Conservation (phyloP, 257 asterid species). For the Forsythia suspensa region DNA sequence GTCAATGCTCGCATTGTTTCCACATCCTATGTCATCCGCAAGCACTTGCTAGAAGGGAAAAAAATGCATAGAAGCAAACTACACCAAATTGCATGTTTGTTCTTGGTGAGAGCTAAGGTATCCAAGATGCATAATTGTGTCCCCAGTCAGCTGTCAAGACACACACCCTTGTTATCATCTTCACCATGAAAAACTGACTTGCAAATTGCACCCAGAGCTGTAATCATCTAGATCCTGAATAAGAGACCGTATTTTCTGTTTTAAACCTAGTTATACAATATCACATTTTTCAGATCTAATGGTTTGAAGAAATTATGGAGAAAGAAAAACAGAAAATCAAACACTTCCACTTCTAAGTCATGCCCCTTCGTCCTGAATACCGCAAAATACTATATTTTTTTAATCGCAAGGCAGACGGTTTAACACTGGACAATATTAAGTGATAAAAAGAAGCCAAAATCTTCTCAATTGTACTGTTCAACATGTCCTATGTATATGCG, state of each 20-base stretch:
- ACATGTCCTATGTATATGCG: background rate
- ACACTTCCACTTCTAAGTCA: too few relatives aligned
- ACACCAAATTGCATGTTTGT: background rate
- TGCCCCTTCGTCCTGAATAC: background rate
- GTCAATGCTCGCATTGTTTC: background rate
- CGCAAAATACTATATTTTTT: background rate
- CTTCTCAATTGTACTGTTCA: background rate
- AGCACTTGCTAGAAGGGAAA: background rate
- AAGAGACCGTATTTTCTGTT: too few relatives aligned
- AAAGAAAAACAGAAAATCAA: too few relatives aligned
- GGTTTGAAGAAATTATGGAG: too few relatives aligned
- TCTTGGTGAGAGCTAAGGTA: background rate
- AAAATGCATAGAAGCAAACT: background rate
- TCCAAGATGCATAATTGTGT: background rate
- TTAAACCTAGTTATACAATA: too few relatives aligned
- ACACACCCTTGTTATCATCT: too few relatives aligned
- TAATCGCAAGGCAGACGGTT: background rate
- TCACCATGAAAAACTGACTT: too few relatives aligned
- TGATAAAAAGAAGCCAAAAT: background rate
- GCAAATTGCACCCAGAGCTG: too few relatives aligned
- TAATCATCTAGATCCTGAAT: too few relatives aligned
- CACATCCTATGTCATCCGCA: background rate
- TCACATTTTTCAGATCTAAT: too few relatives aligned
- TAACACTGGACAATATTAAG: background rate
- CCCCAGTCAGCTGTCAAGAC: background rate